Evolutionary conservation across 768 basidiomycete genomes (phyloP).

Genomic region (Termitomyces heimii): DNA sequence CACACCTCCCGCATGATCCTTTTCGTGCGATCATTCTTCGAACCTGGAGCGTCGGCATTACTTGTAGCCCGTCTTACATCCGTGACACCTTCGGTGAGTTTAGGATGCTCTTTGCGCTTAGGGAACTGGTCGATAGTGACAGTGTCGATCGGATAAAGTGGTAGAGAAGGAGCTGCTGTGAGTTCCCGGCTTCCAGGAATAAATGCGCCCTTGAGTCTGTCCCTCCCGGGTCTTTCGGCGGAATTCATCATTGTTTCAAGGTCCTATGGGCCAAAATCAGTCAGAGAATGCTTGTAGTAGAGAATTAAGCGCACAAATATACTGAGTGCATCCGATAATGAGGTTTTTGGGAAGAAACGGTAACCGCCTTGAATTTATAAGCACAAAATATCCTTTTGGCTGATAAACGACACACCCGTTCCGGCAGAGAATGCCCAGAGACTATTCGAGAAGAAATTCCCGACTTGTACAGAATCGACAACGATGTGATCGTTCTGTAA

Average conservation of each 20-base stretch:
- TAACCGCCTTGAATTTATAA: neutral
- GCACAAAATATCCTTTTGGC: neutral
- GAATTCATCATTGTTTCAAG: neutral
- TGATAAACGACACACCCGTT: neutral
- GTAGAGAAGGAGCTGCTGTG: neutral
- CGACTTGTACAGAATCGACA: neutral
- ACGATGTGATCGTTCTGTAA: neutral
- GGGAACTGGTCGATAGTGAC: neutral
- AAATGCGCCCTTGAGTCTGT: neutral
- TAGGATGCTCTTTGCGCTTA: neutral
- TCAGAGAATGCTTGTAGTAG: neutral
- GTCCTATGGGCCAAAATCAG: neutral
- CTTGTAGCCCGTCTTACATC: neutral
- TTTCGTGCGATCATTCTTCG: neutral
- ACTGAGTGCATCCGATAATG: neutral
- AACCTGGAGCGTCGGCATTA: neutral
- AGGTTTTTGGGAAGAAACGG: neutral
- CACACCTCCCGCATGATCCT: neutral
- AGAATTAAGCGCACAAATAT: neutral
- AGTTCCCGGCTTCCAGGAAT: neutral
- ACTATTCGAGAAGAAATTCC: neutral
- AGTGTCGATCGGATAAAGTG: neutral
- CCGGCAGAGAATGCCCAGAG: neutral
- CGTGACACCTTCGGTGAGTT: neutral
- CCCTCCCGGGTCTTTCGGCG: neutral